Evolutionary conservation across 1,139 yeast species (phyloP).

Genomic region (Debaryomycetaceae sp.): DNA sequence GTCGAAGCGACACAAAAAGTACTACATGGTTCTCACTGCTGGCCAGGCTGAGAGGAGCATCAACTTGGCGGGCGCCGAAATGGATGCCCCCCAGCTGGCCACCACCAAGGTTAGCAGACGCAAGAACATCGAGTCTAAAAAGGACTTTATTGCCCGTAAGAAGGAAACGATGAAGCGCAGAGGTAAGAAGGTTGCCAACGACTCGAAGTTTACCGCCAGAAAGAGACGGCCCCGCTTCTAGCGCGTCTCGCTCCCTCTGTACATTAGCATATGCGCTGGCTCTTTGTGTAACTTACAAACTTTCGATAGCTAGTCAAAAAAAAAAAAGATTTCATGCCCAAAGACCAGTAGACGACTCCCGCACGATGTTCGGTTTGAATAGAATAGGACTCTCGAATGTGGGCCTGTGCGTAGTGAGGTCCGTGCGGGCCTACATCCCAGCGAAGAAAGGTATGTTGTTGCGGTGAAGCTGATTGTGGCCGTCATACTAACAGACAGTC

Average conservation of each 20-base stretch:
- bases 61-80: constrained; percentile 74
- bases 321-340: not conserved
- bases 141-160: constrained; percentile 83
- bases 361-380: constrained; percentile 5
- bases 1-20: constrained; percentile 84
- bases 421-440: constrained; percentile 19
- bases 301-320: not conserved
- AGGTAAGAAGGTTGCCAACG: constrained; percentile 85
- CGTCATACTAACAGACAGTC: constrained; percentile 14
- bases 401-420: constrained; percentile 9
- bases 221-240: constrained; percentile 83
- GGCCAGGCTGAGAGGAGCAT: constrained; percentile 69
- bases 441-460: constrained; percentile 18
- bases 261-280: not conserved
- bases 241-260: constrained; percentile 5
- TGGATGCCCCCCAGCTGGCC: constrained; percentile 55
- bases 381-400: constrained; percentile 13
- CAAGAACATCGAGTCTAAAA: constrained; percentile 65
- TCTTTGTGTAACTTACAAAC: too few species aligned
- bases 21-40: constrained; percentile 84
- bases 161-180: constrained; percentile 90
- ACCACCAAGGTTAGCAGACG: constrained; percentile 43
- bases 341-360: not conserved
- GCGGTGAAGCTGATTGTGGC: not conserved
- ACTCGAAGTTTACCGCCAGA: constrained; percentile 90